Evolutionary conservation across 2,329 filamentous ascomycete genomes (phyloP).

Genomic region (Trichoderma afroharzianum): DNA sequence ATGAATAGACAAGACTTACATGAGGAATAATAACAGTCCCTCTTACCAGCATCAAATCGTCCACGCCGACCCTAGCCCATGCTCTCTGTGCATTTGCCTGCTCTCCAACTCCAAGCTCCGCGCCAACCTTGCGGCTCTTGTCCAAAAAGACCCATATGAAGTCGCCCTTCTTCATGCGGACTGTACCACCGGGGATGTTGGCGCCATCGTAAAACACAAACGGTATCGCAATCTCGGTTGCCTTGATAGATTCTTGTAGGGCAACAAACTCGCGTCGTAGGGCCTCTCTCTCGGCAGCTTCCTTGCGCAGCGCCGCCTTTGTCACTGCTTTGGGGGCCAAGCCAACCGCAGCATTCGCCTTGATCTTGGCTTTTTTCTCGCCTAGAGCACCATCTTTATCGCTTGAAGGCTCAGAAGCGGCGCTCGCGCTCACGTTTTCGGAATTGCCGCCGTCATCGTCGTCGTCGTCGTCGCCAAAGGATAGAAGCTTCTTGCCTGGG

Average conservation of each 20-base stretch:
- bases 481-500: constrained; percentile 48
- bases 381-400: constrained; percentile 18
- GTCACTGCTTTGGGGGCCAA: constrained; percentile 64
- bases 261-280: constrained; percentile 77
- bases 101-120: constrained; percentile 71
- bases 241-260: constrained; percentile 82
- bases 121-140: constrained; percentile 84
- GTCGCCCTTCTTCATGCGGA: constrained; percentile 89
- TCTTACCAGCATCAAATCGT: constrained; percentile 90
- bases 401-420: constrained; percentile 18
- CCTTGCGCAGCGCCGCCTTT: constrained; percentile 73
- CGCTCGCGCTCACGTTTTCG: constrained; percentile 21
- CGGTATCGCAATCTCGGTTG: constrained; percentile 82
- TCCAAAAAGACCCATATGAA: constrained; percentile 91
- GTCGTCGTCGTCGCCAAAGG: constrained; percentile 63
- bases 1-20: constrained; percentile 53
- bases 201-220: constrained; percentile 98
- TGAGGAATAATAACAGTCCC: constrained; percentile 91
- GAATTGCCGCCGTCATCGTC: constrained; percentile 60
- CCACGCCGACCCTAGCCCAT: constrained; percentile 91
- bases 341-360: constrained; percentile 58
- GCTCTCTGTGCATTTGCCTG: constrained; percentile 66
- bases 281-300: constrained; percentile 74
- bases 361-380: constrained; percentile 47
- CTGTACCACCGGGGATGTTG: constrained; percentile 78